phyloP scores from a whole-genome alignment of 1,284 basidiomycete species.

The Ustilago shanxiensis region DNA sequence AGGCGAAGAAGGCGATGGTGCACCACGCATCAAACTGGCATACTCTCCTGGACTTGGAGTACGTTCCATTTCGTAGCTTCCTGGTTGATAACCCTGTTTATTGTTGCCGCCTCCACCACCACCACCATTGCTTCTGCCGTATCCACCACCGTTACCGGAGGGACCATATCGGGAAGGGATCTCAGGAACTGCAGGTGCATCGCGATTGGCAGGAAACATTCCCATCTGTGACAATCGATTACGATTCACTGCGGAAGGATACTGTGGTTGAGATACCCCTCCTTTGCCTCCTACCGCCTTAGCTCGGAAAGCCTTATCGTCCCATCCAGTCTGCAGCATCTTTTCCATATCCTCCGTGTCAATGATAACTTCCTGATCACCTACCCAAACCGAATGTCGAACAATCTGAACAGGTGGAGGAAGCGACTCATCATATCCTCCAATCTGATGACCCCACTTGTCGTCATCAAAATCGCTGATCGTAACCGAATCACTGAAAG shows the following conservation, averaged over 20 bases:
- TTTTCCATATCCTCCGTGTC: constrained; percentile 62
- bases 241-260: constrained; percentile 39
- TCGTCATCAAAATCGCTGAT: constrained; percentile 80
- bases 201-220: constrained; percentile 29
- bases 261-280: constrained; percentile 30
- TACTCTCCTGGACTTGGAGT: constrained; percentile 55
- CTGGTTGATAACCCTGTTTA: constrained; percentile 27
- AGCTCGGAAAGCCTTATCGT: constrained; percentile 47
- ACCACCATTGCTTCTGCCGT: constrained; percentile 2
- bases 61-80: constrained; percentile 49
- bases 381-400: constrained; percentile 60
- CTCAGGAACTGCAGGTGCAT: constrained; percentile 47
- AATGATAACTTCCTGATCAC: constrained; percentile 55
- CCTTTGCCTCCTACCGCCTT: constrained; percentile 17
- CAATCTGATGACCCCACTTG: constrained; percentile 80
- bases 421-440: constrained; percentile 65
- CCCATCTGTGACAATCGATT: constrained; percentile 45
- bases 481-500: constrained; percentile 42
- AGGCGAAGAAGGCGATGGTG: constrained; percentile 44
- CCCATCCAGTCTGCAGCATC: constrained; percentile 64
- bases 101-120: no score
- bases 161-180: constrained; percentile 47
- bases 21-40: constrained; percentile 48
- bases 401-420: constrained; percentile 63
- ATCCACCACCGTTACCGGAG: constrained; percentile 1